Base-by-base conservation (phyloP, 768 basidiomycete genomes). In the Suillus alpinus region DNA sequence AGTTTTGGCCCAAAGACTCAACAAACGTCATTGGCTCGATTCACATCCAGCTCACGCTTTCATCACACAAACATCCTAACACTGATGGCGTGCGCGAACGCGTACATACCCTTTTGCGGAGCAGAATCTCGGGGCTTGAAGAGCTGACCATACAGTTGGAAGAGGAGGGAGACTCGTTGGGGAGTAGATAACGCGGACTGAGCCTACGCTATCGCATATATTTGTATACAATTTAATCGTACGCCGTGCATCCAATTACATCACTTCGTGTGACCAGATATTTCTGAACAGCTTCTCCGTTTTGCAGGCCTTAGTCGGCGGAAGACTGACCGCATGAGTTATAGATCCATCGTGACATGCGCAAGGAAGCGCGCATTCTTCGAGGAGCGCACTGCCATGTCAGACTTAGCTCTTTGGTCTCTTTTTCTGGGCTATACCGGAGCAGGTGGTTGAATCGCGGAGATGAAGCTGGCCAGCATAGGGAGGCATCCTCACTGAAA, bases 1-100 rank as follows among this genome's bases (percentile, higher is more conserved):
- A 93, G 29, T 97, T 99, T 75, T 98, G 97, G 97, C 95, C 95
- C 0, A 95, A 96, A 74, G 95, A 98, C 73, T 84, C 92, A 4
- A 81, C 84, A 3, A 87, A 85, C 49, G 71, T 97, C 41, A 86
- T 98, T 66, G 97, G 96, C 26, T 94, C 93, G 7, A 93, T 98
- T 59, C 94, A 92, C 70, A 85, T 99, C 53, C 92, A 93, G 65
- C 81, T 99, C n/a, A 80, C 84, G 9, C 83, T 82, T 10, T 86
- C 89, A 0, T 74, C 80, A 1, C 70, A 80, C 65, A 85, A 90
- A 64, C 88, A 83, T 72, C 77, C 83, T 26, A 83, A 83, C 66
- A 69, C 87, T 32, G 91, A 95, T 62, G 81, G 83, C 50, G 88
- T 95, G 14, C 83, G 91, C 18, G 85, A 87, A 69, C 80, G 86